A percentile compares a stretch with the other conserved stretches of the same genome.
These are phyloP conservation scores for Curvularia lunata DNA, from an alignment of 2,329 filamentous ascomycete genomes.

Conservation along the genomic window DNA sequence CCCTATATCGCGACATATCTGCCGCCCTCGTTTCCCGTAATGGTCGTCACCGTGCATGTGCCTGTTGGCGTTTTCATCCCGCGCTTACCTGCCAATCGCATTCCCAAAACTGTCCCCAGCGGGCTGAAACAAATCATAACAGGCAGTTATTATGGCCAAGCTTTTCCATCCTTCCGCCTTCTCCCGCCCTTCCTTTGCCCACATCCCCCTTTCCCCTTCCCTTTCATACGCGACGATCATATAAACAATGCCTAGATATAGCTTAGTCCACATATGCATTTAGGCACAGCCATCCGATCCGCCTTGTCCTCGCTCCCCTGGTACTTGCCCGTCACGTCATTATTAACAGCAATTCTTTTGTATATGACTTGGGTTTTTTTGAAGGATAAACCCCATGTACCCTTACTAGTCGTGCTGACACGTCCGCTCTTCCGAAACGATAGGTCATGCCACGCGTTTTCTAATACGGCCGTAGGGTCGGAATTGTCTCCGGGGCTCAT, in stretches of 20 bases:
- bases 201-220: not conserved
- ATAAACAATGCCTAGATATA: not conserved
- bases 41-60: not conserved
- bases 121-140: not conserved
- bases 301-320: not conserved
- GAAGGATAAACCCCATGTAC: too few relatives aligned
- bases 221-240: constrained; percentile 2
- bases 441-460: too few relatives aligned
- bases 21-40: not conserved
- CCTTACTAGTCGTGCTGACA: too few relatives aligned
- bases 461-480: too few relatives aligned
- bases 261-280: not conserved
- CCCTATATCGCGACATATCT: not conserved
- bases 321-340: too few relatives aligned
- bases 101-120: not conserved
- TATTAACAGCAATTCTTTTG: too few relatives aligned
- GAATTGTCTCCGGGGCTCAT: too few relatives aligned
- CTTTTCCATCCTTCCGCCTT: not conserved
- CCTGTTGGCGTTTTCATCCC: not conserved
- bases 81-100: not conserved
- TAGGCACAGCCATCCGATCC: not conserved
- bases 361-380: too few relatives aligned
- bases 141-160: not conserved
- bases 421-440: too few relatives aligned
- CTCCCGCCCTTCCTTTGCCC: not conserved